Percentiles rank a stretch among this genome's conserved stretches.
phyloP scores from a whole-genome alignment of 139 green algal genomes.

The Axilococcus clingmanii region DNA sequence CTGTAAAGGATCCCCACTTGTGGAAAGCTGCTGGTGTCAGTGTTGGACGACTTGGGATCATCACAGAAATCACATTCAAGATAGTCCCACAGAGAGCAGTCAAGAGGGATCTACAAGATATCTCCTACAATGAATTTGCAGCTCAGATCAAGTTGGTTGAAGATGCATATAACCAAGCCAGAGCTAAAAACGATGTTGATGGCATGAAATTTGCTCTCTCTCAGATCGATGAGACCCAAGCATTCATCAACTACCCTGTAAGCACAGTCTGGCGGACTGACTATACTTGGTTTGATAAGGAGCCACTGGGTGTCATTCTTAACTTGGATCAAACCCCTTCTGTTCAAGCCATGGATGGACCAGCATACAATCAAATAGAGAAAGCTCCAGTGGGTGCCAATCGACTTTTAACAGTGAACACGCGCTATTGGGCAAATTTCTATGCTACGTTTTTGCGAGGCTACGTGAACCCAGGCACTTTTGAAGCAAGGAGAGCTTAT shows the following conservation, averaged over 20 bases:
- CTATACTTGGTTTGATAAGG: conserved; percentile 25
- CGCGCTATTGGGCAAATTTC: conserved; percentile 24
- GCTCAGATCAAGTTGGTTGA: conserved; percentile 27
- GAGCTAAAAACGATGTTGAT: conserved; percentile 5
- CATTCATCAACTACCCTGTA: conserved; percentile 21
- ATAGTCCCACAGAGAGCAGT: conserved; percentile 22
- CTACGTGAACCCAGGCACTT: conserved; percentile 26
- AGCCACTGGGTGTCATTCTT: conserved; percentile 18
- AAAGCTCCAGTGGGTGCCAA: conserved; percentile 16
- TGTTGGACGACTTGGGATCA: conserved; percentile 61
- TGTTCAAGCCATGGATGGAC: conserved; percentile 24
- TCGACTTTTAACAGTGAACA: conserved; percentile 8
- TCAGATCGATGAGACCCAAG: conserved; percentile 38
- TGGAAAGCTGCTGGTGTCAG: conserved; percentile 32
- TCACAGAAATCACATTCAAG: conserved; percentile 50
- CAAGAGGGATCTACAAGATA: conserved; percentile 8
- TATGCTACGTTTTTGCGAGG: conserved; percentile 14
- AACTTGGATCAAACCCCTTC: conserved; percentile 19
- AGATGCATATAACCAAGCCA: conserved; percentile 24
- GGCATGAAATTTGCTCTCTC: conserved; percentile 4
- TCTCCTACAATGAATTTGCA: conserved; percentile 15
- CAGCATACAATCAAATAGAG: conserved; percentile 10
- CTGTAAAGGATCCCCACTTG: conserved; percentile 45
- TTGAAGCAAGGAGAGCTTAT: conserved; percentile 13
- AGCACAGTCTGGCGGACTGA: conserved; percentile 15